Evolutionary conservation across 2,329 filamentous ascomycete genomes (phyloP).

Genomic region (Ophiostoma ulmi): DNA sequence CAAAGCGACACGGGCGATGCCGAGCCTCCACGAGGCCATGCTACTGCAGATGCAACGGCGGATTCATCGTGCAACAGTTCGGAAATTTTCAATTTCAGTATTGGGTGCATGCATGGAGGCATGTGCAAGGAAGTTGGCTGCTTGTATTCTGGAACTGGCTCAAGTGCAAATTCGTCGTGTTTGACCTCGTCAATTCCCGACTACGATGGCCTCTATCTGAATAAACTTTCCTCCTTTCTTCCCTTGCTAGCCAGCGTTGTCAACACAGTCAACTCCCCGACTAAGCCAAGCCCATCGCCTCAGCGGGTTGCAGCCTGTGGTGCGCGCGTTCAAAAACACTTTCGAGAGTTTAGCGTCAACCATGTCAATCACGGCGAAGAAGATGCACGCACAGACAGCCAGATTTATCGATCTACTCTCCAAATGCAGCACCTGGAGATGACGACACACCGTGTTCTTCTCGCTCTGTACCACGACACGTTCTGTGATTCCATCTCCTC

Average conservation of each 20-base stretch:
- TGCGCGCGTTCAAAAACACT: constrained; percentile 28
- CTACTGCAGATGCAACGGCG: neutral
- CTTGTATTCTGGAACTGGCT: neutral
- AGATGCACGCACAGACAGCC: neutral
- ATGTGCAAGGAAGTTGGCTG: neutral
- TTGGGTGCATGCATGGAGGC: neutral
- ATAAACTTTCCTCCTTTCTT: constrained; percentile 27
- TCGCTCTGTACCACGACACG: constrained; percentile 29
- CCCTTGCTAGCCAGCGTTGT: constrained; percentile 28
- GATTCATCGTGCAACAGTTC: neutral
- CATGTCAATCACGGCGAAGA: neutral
- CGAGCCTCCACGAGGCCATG: constrained; percentile 24
- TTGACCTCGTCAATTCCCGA: neutral
- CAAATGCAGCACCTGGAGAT: constrained; percentile 27
- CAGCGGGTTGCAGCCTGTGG: constrained; percentile 41
- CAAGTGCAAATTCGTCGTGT: neutral
- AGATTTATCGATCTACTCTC: neutral
- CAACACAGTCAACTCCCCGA: constrained; percentile 29
- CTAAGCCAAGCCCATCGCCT: constrained; percentile 33
- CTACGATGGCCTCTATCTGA: constrained; percentile 29
- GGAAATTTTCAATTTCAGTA: neutral
- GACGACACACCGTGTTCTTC: constrained; percentile 28
- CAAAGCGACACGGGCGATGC: constrained; percentile 26
- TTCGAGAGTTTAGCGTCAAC: constrained; percentile 24
- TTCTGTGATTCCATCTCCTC: constrained; percentile 15